A percentile compares a stretch with the other conserved stretches of the same genome.
Evolutionary conservation across 2,329 filamentous ascomycete genomes (phyloP).

Genomic region (Sarocladium kiliense): DNA sequence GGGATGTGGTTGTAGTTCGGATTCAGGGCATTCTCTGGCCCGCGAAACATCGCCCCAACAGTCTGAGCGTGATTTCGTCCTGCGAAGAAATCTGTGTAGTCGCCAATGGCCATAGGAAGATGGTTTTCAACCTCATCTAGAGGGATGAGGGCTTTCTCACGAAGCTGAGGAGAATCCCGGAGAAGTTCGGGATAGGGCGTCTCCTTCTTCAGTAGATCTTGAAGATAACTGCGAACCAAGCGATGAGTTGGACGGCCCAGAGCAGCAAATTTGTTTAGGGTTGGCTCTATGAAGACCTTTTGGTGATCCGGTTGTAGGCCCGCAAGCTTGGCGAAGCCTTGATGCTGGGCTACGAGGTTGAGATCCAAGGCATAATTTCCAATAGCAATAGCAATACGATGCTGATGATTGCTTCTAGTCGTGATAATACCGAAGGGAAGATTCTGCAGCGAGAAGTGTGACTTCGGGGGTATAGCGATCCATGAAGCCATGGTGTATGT

Average conservation of each 20-base stretch:
- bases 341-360: conserved; percentile 46
- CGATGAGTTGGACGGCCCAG: conserved; percentile 66
- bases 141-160: conserved; percentile 21
- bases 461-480: conserved; percentile 17
- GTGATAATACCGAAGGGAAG: conserved; percentile 80
- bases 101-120: conserved; percentile 70
- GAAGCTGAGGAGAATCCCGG: conserved; percentile 28
- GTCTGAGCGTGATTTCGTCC: conserved; percentile 70
- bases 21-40: conserved; percentile 67
- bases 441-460: conserved; percentile 66
- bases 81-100: conserved; percentile 82
- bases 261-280: conserved; percentile 27
- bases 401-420: conserved; percentile 47
- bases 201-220: conserved; percentile 52
- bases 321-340: conserved; percentile 30
- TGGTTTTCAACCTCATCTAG: conserved; percentile 53
- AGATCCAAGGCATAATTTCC: conserved; percentile 68
- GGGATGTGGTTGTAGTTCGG: conserved; percentile 77
- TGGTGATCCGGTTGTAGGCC: conserved; percentile 11
- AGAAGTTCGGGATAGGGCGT: conserved; percentile 32
- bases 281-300: conserved; percentile 19
- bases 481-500: conserved; percentile 12
- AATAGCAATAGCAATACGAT: conserved; percentile 64
- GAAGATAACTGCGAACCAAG: conserved; percentile 66
- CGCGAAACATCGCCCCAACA: conserved; percentile 64